Percentiles rank a stretch among this genome's conserved stretches.
Conservation (phyloP, 2,329 filamentous ascomycete genomes). For the Cytospora piceicola region DNA sequence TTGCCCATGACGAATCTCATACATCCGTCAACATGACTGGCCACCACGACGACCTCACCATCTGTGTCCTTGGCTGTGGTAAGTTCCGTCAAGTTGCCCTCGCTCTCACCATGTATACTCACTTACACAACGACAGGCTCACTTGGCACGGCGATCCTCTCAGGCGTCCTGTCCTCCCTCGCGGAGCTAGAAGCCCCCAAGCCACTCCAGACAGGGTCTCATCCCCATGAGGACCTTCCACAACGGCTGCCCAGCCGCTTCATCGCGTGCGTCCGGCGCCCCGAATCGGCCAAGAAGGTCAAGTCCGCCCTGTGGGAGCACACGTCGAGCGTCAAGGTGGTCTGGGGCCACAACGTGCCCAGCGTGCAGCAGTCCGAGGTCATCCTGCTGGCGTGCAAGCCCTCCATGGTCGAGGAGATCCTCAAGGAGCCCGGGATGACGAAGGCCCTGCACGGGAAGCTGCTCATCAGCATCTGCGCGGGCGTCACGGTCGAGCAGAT, state of each 20-base stretch:
- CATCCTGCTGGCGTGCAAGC: slow-evolving; percentile 80
- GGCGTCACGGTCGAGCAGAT: slow-evolving; percentile 75
- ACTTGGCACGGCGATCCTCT: slow-evolving; percentile 84
- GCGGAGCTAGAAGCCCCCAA: slow-evolving; percentile 52
- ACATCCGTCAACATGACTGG: slow-evolving; percentile 18
- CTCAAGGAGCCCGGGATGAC: slow-evolving; percentile 69
- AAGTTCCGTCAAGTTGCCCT: slow-evolving; percentile 41
- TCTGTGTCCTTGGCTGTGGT: slow-evolving; percentile 84
- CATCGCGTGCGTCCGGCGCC: slow-evolving; percentile 77
- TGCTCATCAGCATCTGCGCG: slow-evolving; percentile 80
- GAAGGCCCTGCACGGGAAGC: slow-evolving; percentile 75
- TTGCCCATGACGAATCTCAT: slow-evolving; percentile 14
- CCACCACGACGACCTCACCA: slow-evolving; percentile 58
- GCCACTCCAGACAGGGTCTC: slow-evolving; percentile 50
- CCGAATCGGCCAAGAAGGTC: slow-evolving; percentile 71
- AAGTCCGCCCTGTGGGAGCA: slow-evolving; percentile 67
- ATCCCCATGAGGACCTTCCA: slow-evolving; percentile 53
- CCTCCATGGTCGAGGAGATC: slow-evolving; percentile 71
- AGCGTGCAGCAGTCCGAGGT: slow-evolving; percentile 72
- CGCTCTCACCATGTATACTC: not conserved
- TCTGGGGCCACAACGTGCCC: slow-evolving; percentile 72
- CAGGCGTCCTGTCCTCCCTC: slow-evolving; percentile 76
- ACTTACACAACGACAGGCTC: slow-evolving; percentile 60
- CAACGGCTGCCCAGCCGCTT: slow-evolving; percentile 71
- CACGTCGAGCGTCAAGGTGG: slow-evolving; percentile 64